Evolutionary conservation across 2,329 filamentous ascomycete genomes (phyloP), one percentile per base, ranked within the genome.

Genomic region (Colletotrichum horii): DNA sequence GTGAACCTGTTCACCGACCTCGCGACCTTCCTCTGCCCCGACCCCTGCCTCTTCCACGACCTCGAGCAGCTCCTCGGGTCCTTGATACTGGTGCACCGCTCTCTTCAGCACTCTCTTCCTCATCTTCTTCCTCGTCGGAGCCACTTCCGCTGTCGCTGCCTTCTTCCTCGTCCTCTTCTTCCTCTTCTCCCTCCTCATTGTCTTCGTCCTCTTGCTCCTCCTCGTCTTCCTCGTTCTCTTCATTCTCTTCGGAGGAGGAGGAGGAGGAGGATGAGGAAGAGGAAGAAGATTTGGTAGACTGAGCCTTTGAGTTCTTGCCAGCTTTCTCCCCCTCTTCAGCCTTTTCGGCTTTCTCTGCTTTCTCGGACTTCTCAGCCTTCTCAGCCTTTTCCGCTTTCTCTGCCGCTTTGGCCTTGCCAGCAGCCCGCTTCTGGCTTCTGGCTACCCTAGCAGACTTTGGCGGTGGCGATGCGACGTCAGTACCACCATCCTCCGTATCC

Each of bases 401-500:
- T 34, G 81, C 80, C 12, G 80, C 80, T 76, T 85, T 85, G 6
- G 84, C 86, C 71, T 84, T 85, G 34, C 83, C 84, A 26, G 82
- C 83, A 2, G 82, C 83, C 28, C 84, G 82, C 80, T 86, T 85
- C 78, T 83, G 80, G 76, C 85, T 83, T 75, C 85, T 77, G 12
- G 82, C 79, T 24, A 83, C 83, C 72, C 85, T 83, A 6, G 85
- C 83, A 15, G 84, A 83, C 76, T 84, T 84, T 75, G 83, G 76
- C 71, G 83, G 80, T 70, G 85, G 86, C 66, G 85, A 86, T 69
- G 84, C 82, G 28, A 81, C 81, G 43, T 84, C 83, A n/a, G 85
- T 87, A 24, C 70, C 74, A 60, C 87, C 85, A 55, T 86, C 86
- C 77, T 90, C 89, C 1, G 88, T 89, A 71, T 90, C 88, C 5